These are phyloP conservation scores for Fagopyrum esculentum DNA, from an alignment of 148 eudicot species.

Conservation along the genomic window DNA sequence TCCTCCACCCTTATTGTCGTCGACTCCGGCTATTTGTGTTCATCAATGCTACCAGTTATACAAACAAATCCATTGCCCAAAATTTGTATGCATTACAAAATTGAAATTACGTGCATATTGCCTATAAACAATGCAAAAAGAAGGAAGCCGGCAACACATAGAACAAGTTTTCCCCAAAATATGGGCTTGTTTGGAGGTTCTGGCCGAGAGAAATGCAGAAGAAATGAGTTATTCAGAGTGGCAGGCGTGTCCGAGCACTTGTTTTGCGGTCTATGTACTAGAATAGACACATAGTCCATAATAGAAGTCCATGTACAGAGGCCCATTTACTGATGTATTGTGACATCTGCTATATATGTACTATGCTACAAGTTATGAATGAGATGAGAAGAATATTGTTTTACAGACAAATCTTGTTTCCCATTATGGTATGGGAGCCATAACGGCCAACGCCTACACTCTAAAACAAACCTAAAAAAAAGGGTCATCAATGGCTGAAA, in stretches of 20 bases:
- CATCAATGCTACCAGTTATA: not conserved
- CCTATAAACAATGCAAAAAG: conserved; percentile 55
- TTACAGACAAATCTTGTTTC: too few species aligned
- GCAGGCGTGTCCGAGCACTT: conserved; percentile 14
- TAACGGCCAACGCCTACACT: too few species aligned
- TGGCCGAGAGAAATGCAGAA: conserved; percentile 56
- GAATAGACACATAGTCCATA: too few species aligned
- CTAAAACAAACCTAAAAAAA: too few species aligned
- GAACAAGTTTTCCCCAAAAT: conserved; percentile 39
- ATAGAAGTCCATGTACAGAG: too few species aligned
- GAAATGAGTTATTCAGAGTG: not conserved
- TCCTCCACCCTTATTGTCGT: conserved; percentile 19
- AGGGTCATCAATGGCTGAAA: too few species aligned
- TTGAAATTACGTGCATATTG: conserved; percentile 49
- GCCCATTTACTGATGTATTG: too few species aligned
- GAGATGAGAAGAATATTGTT: too few species aligned
- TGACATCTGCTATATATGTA: too few species aligned
- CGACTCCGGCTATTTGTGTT: conserved; percentile 18
- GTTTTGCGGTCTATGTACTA: conserved; percentile 30
- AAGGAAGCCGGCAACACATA: conserved; percentile 51
- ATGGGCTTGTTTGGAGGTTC: conserved; percentile 49
- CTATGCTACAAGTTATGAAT: too few species aligned
- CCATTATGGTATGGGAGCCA: too few species aligned
- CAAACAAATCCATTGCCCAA: not conserved
- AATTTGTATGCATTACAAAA: not conserved